phyloP scores from a whole-genome alignment of 805 yeast genomes.

The Wickerhamomyces sydowiorum region DNA sequence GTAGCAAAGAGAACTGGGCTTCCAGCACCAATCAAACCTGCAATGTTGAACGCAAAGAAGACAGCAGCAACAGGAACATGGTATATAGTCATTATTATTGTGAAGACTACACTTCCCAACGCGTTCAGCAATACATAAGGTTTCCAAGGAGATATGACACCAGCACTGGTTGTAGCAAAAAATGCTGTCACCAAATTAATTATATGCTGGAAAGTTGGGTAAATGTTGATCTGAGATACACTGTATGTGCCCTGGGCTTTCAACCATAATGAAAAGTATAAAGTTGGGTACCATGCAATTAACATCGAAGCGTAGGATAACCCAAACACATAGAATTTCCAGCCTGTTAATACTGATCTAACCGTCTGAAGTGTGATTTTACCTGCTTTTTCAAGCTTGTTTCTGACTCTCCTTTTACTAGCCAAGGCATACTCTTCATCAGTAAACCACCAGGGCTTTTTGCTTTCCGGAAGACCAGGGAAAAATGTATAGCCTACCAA shows the following conservation, averaged over 20 bases:
- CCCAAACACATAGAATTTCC: neutral
- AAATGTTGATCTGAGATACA: neutral
- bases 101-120: neutral
- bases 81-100: conserved; percentile 1
- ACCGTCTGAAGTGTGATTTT: neutral
- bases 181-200: neutral
- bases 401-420: neutral
- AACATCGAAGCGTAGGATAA: neutral
- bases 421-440: neutral
- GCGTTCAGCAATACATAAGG: neutral
- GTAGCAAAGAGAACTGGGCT: conserved; percentile 1
- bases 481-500: conserved; percentile 12
- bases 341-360: neutral
- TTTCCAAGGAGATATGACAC: conserved; percentile 1
- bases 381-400: neutral
- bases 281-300: neutral
- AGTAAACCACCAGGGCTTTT: neutral
- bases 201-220: neutral
- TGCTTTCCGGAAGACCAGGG: neutral
- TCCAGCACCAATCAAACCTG: conserved; percentile 1
- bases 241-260: neutral
- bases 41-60: conserved; percentile 1
- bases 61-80: conserved; percentile 1
- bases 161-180: conserved; percentile 1
- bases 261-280: neutral